phyloP scores from a whole-genome alignment of 208 protist genomes.

The Trypanosoma boissoni region DNA sequence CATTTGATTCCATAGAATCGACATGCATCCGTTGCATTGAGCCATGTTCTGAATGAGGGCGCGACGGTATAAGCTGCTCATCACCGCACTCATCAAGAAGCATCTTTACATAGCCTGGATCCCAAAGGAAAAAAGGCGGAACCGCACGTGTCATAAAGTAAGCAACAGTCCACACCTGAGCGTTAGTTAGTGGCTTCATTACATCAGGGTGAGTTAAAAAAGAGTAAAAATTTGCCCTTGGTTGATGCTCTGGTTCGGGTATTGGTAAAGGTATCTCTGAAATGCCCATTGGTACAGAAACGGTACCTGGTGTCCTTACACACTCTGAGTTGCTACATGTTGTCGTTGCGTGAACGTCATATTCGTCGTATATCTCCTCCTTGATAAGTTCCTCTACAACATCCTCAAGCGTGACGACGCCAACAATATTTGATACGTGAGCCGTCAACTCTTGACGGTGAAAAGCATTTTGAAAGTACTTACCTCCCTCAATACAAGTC shows the following conservation, averaged over 20 bases:
- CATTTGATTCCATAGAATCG: neutral
- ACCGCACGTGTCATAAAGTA: constrained; percentile 80
- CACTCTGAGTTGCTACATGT: neutral
- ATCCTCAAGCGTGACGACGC: constrained; percentile 87
- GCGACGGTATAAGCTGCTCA: constrained; percentile 48
- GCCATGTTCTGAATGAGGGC: neutral
- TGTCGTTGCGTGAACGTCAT: constrained; percentile 61
- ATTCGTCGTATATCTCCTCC: constrained; percentile 90
- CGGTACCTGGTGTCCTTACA: neutral
- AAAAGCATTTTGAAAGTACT: neutral
- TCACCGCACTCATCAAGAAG: constrained; percentile 76
- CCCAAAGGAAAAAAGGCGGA: constrained; percentile 57
- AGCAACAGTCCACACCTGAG: constrained; percentile 82
- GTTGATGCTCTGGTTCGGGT: constrained; percentile 47
- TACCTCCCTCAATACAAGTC: constrained; percentile 7
- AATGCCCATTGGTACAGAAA: neutral
- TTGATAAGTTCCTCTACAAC: constrained; percentile 84
- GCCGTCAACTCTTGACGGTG: neutral
- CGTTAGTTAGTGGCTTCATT: constrained; percentile 53
- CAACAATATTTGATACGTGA: constrained; percentile 31
- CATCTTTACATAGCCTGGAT: constrained; percentile 71
- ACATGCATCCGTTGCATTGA: neutral
- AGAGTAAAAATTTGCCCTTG: constrained; percentile 89
- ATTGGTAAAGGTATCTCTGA: constrained; percentile 22
- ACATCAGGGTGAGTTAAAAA: constrained; percentile 64